Conservation (phyloP, 2,329 filamentous ascomycete genomes). For the Aspergillus neoniger region DNA sequence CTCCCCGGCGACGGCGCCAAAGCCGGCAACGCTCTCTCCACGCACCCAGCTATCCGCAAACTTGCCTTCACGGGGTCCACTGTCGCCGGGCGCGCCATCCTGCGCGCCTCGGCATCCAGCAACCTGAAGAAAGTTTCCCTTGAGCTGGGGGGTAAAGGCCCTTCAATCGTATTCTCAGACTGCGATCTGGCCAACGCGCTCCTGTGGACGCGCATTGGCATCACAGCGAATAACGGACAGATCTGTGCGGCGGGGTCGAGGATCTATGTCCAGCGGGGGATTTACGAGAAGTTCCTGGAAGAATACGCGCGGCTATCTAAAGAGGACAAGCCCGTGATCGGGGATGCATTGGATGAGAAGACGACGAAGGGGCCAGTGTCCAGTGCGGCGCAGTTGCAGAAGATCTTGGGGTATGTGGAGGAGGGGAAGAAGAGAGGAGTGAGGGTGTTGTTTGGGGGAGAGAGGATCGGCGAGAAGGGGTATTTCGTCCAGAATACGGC, state of each 20-base stretch:
- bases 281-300: conserved; percentile 35
- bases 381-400: conserved; percentile 23
- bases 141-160: conserved; percentile 39
- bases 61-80: conserved; percentile 39
- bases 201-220: conserved; percentile 31
- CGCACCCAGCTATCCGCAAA: conserved; percentile 35
- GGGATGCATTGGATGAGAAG: conserved; percentile 22
- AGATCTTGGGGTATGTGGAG: conserved; percentile 27
- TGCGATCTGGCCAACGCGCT: conserved; percentile 36
- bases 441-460: conserved; percentile 26
- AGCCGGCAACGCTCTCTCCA: conserved; percentile 41
- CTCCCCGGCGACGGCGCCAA: conserved; percentile 64
- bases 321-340: conserved; percentile 49
- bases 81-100: conserved; percentile 30
- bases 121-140: conserved; percentile 40
- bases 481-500: conserved; percentile 66
- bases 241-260: conserved; percentile 35
- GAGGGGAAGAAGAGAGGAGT: conserved; percentile 26
- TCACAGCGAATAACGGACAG: conserved; percentile 36
- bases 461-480: conserved; percentile 42
- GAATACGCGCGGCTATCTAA: conserved; percentile 50
- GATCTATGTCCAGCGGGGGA: conserved; percentile 35
- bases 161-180: conserved; percentile 39
- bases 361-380: conserved; percentile 30
- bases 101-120: conserved; percentile 30